Evolutionary conservation across 164 flowering plant species (phyloP), one percentile per base, ranked within the genome.

Genomic region (Piper betle): DNA sequence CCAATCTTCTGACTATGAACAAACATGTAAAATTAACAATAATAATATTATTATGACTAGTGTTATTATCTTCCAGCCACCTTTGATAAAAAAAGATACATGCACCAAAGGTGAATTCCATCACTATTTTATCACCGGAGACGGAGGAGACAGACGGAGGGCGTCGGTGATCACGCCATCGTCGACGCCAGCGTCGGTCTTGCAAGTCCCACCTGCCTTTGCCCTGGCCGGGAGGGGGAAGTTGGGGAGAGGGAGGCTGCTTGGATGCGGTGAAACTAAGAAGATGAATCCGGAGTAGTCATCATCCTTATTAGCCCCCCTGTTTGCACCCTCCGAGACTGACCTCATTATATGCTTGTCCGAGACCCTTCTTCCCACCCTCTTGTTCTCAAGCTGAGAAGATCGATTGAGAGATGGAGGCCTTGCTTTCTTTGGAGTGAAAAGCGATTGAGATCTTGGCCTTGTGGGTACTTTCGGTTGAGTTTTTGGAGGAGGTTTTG

Each of bases 201-300:
- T 80, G 81, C 93, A 82, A 57, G 76, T 66, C 38, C 50, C 50
- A 15, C 15, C 50, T 17, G 77, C 76, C 73, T 79, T 84, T 5
- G 83, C 80, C 73, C 74, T 78, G 50, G 58, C 16, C 58, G 37
- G 58, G 16, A 84, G 16, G 40, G 82, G 77, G 61, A 86, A 86
- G 61, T 72, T 84, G 11, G 96, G 96, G 76, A 89, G 65, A 37
- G 96, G 96, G 78, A 89, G 71, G 73, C 96, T 83, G 68, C 93
- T 88, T 16, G 96, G 92, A 9, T 83, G 90, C 12, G 87, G 91
- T 43, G 91, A 74, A 4, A 77, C 71, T 7, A 68, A 53, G 53
- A 73, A 73, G 52, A 73, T 57, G 0, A 75, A 70, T 40, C 78
- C 77, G 2, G 81, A 69, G 38, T 72, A 65, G 64, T 39, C 65